These are phyloP conservation scores for Phyllosticta citribraziliensis DNA, from an alignment of 2,329 filamentous ascomycete species.

Conservation along the genomic window DNA sequence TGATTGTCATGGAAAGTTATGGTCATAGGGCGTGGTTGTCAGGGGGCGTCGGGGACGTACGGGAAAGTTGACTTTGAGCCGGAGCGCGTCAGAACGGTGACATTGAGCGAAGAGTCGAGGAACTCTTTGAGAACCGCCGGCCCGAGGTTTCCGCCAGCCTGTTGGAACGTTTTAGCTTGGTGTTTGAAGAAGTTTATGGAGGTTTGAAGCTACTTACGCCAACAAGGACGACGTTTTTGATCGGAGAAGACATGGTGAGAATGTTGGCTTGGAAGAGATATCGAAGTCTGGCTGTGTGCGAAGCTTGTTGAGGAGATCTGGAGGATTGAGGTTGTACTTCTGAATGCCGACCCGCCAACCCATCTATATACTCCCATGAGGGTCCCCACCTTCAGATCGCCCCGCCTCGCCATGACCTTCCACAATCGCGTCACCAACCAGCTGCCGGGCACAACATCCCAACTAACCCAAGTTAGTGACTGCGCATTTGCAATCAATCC, in stretches of 20 bases:
- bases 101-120: constrained; percentile 16
- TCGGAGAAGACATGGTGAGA: not conserved
- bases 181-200: no score
- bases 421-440: not conserved
- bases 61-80: constrained; percentile 16
- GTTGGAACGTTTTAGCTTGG: not conserved
- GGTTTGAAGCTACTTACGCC: not conserved
- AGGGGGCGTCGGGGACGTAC: not conserved
- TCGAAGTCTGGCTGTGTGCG: not conserved
- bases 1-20: not conserved
- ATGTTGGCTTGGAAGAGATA: not conserved
- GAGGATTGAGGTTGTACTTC: not conserved
- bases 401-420: not conserved
- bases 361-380: not conserved
- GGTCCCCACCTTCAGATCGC: not conserved
- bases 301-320: not conserved
- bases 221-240: constrained; percentile 9
- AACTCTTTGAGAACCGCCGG: constrained; percentile 20
- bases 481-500: not conserved
- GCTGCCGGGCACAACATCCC: not conserved
- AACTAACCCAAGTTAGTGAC: not conserved
- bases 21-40: not conserved
- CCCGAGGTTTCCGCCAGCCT: constrained; percentile 21
- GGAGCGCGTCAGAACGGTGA: constrained; percentile 23
- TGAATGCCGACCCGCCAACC: not conserved